Evolutionary conservation across 495 filamentous ascomycete species (phyloP), one percentile per base, ranked within the genome.

Genomic region (Tuber umbilicatum): DNA sequence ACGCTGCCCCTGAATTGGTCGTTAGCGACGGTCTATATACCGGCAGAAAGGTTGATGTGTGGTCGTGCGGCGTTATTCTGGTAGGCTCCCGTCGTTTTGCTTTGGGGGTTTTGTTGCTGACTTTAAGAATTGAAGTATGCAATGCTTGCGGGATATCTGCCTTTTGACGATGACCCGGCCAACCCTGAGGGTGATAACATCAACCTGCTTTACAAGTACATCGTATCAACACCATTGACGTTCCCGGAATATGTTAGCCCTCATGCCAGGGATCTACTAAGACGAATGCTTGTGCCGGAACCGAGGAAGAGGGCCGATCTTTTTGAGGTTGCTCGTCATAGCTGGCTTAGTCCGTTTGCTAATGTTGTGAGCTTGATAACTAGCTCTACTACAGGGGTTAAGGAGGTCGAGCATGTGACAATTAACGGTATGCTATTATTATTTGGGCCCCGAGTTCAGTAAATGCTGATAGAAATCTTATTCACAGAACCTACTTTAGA

Each of bases 101-200:
- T 23, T 45, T 69, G 64, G 38, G 60, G 40, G 43, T 19, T 60
- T 19, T 7, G 68, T 69, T 67, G 47, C 72, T 79, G 60, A 69
- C 37, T 70, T 19, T 39, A 64, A 47, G 41, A 67, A 60, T 78
- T 81, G 68, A 81, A 99, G 95, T 99, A 98, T 84, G 95, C 95
- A 55, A 99, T 99, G 95, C 87, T 99, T 73, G 95, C 95, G 17
- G 95, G 95, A 42, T 99, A 98, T 83, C 87, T 99, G n/a, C 95
- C 95, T 5, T 99, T 99, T 82, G 95, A 99, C 81, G 95, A 99
- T 81, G 95, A 99, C 80, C 95, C 95, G 75, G 96, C 94, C 55
- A 99, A 99, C 81, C 95, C 95, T 6, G 95, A 99, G 85, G 95
- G 95, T 68, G 95, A 99, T 79, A 99, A 99, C 82, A 99, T 99